phyloP scores from a whole-genome alignment of 1,284 basidiomycete species.

The Gymnopus androsaceus region DNA sequence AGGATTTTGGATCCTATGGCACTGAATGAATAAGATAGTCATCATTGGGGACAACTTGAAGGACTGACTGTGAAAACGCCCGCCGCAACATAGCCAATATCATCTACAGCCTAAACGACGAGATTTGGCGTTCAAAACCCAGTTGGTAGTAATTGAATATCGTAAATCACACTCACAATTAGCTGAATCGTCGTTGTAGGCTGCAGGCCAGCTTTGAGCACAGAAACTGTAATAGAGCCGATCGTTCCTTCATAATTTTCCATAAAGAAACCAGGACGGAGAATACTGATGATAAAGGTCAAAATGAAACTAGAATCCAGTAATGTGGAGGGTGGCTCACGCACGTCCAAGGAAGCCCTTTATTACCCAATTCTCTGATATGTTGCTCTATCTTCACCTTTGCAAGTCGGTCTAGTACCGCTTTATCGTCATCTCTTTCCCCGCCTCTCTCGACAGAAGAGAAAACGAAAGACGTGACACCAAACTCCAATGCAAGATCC shows the following conservation, averaged over 20 bases:
- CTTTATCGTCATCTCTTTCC: conserved; percentile 34
- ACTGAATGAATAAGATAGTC: neutral
- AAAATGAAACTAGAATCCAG: neutral
- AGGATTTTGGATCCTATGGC: conserved; percentile 28
- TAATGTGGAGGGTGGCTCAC: conserved; percentile 17
- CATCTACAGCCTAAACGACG: conserved; percentile 34
- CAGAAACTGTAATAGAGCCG: conserved; percentile 35
- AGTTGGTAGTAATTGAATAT: neutral
- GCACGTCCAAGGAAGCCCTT: conserved; percentile 41
- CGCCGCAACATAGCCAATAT: conserved; percentile 39
- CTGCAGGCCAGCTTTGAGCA: conserved; percentile 35
- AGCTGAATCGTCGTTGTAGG: conserved; percentile 35
- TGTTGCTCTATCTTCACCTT: conserved; percentile 43
- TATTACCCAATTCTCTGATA: conserved; percentile 33
- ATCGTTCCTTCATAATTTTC: conserved; percentile 43
- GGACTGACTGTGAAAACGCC: conserved; percentile 34
- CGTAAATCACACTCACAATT: conserved; percentile 31
- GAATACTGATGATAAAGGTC: conserved; percentile 26
- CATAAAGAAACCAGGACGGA: conserved; percentile 37
- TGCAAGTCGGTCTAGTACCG: conserved; percentile 31
- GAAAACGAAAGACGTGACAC: conserved; percentile 35
- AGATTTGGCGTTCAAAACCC: neutral
- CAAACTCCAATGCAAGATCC: conserved; percentile 37
- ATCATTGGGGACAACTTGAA: neutral
- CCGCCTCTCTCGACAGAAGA: conserved; percentile 40